A percentile compares a stretch with the other conserved stretches of the same genome.
Evolutionary conservation across 345 rosid genomes (phyloP).

Genomic region (Rhodomyrtus tomentosa): DNA sequence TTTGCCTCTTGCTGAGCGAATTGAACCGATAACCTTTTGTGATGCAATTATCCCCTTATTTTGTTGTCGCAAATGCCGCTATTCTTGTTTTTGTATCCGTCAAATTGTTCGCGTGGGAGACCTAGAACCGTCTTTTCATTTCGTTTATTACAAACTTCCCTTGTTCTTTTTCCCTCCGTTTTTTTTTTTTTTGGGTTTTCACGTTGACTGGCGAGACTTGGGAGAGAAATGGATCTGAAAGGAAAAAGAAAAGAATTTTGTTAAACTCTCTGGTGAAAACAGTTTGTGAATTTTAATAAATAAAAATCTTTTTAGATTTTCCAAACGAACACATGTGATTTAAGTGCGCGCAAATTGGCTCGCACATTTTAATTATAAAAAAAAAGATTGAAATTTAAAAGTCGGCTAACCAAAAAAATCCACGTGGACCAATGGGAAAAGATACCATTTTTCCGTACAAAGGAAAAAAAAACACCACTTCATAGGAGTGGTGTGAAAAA

Average conservation of each 20-base stretch:
- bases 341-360: too few species aligned
- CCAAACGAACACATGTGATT: too few species aligned
- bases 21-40: not conserved
- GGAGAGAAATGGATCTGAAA: not conserved
- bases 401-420: not conserved
- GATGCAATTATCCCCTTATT: not conserved
- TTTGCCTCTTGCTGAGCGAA: not conserved
- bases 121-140: accelerated
- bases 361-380: too few species aligned
- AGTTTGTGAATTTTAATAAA: not conserved
- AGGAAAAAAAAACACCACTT: too few species aligned
- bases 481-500: not conserved
- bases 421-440: not conserved
- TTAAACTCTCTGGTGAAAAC: accelerated
- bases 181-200: too few species aligned
- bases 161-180: too few species aligned
- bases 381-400: not conserved
- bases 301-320: too few species aligned
- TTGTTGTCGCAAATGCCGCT: not conserved
- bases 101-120: not conserved
- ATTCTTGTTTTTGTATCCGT: too few species aligned
- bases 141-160: too few species aligned
- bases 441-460: not conserved
- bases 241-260: not conserved
- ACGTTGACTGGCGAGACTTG: not conserved